These are phyloP conservation scores for Cyberlindnera misumaiensis DNA, from an alignment of 805 yeast species.

Conservation along the genomic window DNA sequence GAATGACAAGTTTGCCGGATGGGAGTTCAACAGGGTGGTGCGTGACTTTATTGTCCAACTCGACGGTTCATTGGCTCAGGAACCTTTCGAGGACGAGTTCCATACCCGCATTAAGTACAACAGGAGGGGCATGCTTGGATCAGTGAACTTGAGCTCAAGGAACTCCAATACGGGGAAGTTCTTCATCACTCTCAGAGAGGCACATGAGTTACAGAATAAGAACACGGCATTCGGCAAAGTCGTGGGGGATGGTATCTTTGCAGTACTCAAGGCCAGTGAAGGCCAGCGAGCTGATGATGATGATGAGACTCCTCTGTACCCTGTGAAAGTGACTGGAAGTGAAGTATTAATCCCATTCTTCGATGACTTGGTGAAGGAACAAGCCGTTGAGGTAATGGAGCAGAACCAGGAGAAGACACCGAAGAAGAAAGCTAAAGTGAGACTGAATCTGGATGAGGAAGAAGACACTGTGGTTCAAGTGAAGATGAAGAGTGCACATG, in stretches of 20 bases:
- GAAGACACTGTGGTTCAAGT: conserved; percentile 24
- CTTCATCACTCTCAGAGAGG: conserved; percentile 42
- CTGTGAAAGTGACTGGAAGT: conserved; percentile 35
- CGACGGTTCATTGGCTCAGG: conserved; percentile 24
- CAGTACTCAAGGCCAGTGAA: conserved; percentile 41
- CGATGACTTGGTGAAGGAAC: conserved; percentile 29
- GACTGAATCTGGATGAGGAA: conserved; percentile 25
- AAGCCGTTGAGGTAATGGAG: background rate
- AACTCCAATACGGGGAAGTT: conserved; percentile 33
- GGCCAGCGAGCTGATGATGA: conserved; percentile 36
- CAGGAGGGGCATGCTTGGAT: conserved; percentile 50
- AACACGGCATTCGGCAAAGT: conserved; percentile 52
- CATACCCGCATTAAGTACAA: conserved; percentile 45
- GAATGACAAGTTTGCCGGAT: conserved; percentile 34
- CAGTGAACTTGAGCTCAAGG: conserved; percentile 31
- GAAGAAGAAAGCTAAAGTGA: conserved; percentile 28
- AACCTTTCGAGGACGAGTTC: conserved; percentile 34
- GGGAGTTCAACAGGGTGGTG: conserved; percentile 35
- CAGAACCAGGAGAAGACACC: conserved; percentile 6
- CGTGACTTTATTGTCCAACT: conserved; percentile 31
- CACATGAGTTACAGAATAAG: conserved; percentile 37
- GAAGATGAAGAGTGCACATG: conserved; percentile 39
- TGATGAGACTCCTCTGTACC: conserved; percentile 42
- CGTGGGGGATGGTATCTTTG: conserved; percentile 49
- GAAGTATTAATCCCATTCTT: conserved; percentile 44